phyloP scores from a whole-genome alignment of 2,329 filamentous ascomycete genomes.

The Pseudofabraea citricarpa region DNA sequence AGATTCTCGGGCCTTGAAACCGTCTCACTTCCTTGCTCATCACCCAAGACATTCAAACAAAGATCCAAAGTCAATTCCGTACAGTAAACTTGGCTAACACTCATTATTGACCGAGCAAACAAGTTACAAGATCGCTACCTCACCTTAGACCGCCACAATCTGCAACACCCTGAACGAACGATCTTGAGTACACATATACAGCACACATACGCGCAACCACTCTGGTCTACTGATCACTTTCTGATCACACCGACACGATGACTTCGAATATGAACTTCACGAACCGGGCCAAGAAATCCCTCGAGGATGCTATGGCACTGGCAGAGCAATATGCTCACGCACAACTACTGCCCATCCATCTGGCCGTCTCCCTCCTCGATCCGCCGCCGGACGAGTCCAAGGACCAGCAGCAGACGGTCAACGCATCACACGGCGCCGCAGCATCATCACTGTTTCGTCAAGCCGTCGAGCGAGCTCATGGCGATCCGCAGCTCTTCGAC shows the following conservation, averaged over 20 bases:
- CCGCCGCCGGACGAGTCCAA: constrained; percentile 72
- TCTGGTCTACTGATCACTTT: constrained; percentile 16
- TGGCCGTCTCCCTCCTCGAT: constrained; percentile 78
- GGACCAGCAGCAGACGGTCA: constrained; percentile 66
- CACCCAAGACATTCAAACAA: too few relatives aligned
- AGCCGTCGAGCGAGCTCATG: constrained; percentile 88
- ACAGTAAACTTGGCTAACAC: neutral
- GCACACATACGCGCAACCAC: neutral
- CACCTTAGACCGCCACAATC: too few relatives aligned
- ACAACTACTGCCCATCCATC: constrained; percentile 84
- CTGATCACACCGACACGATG: constrained; percentile 41
- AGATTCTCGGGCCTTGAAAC: too few relatives aligned
- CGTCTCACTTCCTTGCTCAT: too few relatives aligned
- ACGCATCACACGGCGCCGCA: constrained; percentile 57
- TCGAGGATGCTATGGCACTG: constrained; percentile 82
- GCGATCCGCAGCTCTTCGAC: constrained; percentile 85
- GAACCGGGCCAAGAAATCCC: constrained; percentile 82
- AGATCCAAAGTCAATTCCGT: too few relatives aligned
- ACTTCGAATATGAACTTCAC: constrained; percentile 81
- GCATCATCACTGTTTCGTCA: constrained; percentile 82
- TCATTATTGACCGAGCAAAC: too few relatives aligned
- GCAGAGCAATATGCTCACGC: constrained; percentile 88
- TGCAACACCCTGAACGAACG: too few relatives aligned
- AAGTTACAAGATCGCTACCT: too few relatives aligned
- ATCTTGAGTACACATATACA: too few relatives aligned